These are phyloP conservation scores for Cystofilobasidium bisporidii DNA, from an alignment of 768 basidiomycete species.

Conservation along the genomic window DNA sequence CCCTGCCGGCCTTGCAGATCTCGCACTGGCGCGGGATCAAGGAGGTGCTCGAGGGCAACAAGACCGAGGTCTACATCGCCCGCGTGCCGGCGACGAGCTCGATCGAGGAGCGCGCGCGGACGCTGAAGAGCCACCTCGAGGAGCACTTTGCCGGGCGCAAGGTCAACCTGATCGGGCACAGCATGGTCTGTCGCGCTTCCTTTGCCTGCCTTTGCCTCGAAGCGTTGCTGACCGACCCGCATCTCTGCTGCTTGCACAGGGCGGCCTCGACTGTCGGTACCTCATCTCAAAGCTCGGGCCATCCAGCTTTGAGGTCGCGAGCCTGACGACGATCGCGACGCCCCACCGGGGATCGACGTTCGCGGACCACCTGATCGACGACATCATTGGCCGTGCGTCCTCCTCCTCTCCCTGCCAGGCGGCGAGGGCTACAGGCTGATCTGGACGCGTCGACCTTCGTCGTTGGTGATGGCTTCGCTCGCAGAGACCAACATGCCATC, in stretches of 20 bases:
- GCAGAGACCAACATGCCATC: conserved; percentile 41
- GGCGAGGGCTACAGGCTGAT: no score
- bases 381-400: conserved; percentile 39
- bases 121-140: conserved; percentile 72
- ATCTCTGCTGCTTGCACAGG: conserved; percentile 45
- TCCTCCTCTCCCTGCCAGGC: not conserved
- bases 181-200: conserved; percentile 49
- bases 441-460: no score
- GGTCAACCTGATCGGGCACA: conserved; percentile 85
- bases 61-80: conserved; percentile 81
- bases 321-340: conserved; percentile 89
- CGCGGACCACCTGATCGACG: conserved; percentile 58
- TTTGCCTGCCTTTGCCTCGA: no score
- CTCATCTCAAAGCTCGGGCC: conserved; percentile 72
- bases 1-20: conserved; percentile 70
- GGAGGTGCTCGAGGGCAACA: conserved; percentile 80
- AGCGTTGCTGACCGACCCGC: no score
- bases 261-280: conserved; percentile 87
- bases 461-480: not conserved
- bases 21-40: conserved; percentile 95
- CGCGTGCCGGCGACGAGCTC: conserved; percentile 87
- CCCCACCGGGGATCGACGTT: conserved; percentile 91
- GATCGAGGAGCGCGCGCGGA: conserved; percentile 76
- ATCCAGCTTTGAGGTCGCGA: conserved; percentile 68
- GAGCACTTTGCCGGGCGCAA: conserved; percentile 67